phyloP scores from a whole-genome alignment of 1,284 basidiomycete genomes.

The Bondarzewia mesenterica region DNA sequence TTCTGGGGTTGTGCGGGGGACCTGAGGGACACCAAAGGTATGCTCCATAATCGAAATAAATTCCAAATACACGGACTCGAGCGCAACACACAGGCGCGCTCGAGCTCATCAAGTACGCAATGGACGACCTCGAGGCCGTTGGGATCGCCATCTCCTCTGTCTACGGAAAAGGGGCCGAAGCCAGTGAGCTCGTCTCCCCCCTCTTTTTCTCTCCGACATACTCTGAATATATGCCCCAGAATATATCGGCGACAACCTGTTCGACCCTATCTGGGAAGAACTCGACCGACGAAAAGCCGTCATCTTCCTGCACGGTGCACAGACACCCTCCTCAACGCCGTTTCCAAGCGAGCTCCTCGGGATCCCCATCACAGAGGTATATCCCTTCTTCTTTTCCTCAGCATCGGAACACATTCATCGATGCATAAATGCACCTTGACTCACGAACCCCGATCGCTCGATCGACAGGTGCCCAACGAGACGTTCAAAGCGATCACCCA shows the following conservation, averaged over 20 bases:
- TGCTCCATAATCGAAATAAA: background rate
- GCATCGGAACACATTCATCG: background rate
- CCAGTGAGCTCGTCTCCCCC: constrained; percentile 15
- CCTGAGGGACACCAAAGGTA: constrained; percentile 52
- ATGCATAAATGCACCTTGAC: background rate
- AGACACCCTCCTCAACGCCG: constrained; percentile 53
- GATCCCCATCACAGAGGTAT: constrained; percentile 64
- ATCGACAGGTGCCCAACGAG: constrained; percentile 59
- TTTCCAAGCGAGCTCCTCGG: constrained; percentile 54
- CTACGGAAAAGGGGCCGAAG: constrained; percentile 37
- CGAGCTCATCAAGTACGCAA: constrained; percentile 45
- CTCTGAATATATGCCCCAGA: constrained; percentile 26
- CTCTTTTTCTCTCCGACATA: background rate
- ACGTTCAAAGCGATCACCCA: constrained; percentile 73
- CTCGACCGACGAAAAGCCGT: constrained; percentile 46
- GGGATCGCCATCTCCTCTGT: constrained; percentile 57
- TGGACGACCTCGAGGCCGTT: constrained; percentile 51
- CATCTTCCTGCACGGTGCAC: constrained; percentile 65
- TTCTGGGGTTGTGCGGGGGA: constrained; percentile 61
- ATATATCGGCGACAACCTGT: constrained; percentile 56
- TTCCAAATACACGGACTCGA: background rate
- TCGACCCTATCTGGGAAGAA: constrained; percentile 59
- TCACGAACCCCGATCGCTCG: background rate
- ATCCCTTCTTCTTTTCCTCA: constrained; percentile 1
- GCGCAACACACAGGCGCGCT: constrained; percentile 34